Evolutionary conservation across 768 basidiomycete species (phyloP), one percentile per base, ranked within the genome.

Genomic region (Russula emetica): DNA sequence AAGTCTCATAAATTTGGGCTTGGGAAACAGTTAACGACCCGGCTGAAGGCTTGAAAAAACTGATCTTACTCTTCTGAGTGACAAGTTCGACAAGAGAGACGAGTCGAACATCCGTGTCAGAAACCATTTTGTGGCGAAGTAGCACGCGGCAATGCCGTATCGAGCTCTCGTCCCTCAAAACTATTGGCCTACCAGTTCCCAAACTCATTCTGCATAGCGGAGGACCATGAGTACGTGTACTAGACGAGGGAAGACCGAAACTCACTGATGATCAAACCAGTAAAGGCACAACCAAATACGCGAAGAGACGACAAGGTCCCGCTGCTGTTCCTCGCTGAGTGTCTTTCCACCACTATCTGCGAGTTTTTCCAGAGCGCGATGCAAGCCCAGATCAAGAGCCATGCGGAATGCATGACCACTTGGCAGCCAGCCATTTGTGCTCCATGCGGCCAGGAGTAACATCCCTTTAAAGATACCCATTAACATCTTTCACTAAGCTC

Each of bases 331-430:
- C 62, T 90, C 83, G 34, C 85, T 79, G 26, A 86, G 79, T 64
- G 83, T 80, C 72, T 86, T 88, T 55, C 75, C 82, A 50, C 74
- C 80, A 38, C 84, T 83, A 57, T 95, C 91, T 1, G 88, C 90
- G 10, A 98, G 81, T 73, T 93, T 96, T 72, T 96, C 94, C 50
- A 97, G 75, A 11, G 95, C 95, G 50, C 91, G 87, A 73, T 98
- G 93, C 24, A 98, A 80, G 36, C 94, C 93, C 58, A 98, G 86
- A 72, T 97, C 94, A 58, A 96, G 78, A 24, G 92, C 94, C 92
- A 96, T 96, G 58, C 95, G 85, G 85, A 97, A 87, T 7, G 95
- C 95, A 71, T 98, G 95, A 3, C 95, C 95, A 69, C 90, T 90
- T 10, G 94, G 93, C 52, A 98, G 80, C 92, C 93, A 98, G 0